Evolutionary conservation across 2,329 filamentous ascomycete genomes (phyloP).

Genomic region (Ophiosphaerella herpotricha): DNA sequence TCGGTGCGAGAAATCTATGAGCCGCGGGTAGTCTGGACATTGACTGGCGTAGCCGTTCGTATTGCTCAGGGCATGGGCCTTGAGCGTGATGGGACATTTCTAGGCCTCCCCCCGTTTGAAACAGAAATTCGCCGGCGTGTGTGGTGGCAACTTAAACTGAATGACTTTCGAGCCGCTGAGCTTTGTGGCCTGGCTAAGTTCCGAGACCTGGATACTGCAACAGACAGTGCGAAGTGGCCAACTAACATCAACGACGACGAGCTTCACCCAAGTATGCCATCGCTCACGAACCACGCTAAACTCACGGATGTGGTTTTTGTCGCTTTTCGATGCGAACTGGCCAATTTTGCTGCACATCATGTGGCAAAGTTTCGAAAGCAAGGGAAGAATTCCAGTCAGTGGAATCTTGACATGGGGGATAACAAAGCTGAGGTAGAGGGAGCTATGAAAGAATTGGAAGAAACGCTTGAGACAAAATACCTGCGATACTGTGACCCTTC

Average conservation of each 20-base stretch:
- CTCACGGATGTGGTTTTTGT: constrained; percentile 7
- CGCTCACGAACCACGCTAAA: constrained; percentile 9
- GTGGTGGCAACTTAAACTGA: constrained; percentile 62
- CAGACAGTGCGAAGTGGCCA: constrained; percentile 53
- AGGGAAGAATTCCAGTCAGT: constrained; percentile 1
- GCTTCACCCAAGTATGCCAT: constrained; percentile 44
- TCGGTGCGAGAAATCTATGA: constrained; percentile 56
- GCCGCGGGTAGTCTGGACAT: constrained; percentile 47
- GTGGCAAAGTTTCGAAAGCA: constrained; percentile 30
- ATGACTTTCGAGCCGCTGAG: constrained; percentile 57
- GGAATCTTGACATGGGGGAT: constrained; percentile 4
- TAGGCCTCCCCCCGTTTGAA: constrained; percentile 60
- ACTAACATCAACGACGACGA: constrained; percentile 57
- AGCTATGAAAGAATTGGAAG: constrained; percentile 45
- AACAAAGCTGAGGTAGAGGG: constrained; percentile 13
- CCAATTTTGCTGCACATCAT: constrained; percentile 28
- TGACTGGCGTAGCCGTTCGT: constrained; percentile 47
- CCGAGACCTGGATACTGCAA: constrained; percentile 46
- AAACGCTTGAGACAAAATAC: constrained; percentile 43
- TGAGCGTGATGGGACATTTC: constrained; percentile 58
- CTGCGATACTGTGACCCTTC: constrained; percentile 46
- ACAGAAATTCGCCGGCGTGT: constrained; percentile 62
- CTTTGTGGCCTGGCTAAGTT: constrained; percentile 1
- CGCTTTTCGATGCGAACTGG: constrained; percentile 43
- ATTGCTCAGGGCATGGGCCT: constrained; percentile 63